Percentiles rank a stretch among this genome's conserved stretches.
Evolutionary conservation across 2,329 filamentous ascomycete genomes (phyloP).

Genomic region (Stagonosporopsis cucurbitacearum): DNA sequence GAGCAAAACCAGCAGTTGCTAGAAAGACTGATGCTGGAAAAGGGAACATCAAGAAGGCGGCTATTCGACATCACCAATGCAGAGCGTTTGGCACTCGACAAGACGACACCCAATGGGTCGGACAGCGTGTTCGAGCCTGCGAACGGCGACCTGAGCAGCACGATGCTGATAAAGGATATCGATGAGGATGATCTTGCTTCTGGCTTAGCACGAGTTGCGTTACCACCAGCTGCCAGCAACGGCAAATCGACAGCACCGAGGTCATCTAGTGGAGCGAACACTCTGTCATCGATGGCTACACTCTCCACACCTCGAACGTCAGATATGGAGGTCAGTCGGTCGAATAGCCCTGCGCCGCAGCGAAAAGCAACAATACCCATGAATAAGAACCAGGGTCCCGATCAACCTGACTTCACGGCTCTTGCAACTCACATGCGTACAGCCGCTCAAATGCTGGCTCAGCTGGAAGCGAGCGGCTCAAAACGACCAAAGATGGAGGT

Average conservation of each 20-base stretch:
- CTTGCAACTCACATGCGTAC: constrained; percentile 87
- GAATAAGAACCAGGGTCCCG: constrained; percentile 60
- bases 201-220: constrained; percentile 38
- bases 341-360: constrained; percentile 68
- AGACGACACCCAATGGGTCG: constrained; percentile 52
- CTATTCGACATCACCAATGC: constrained; percentile 66
- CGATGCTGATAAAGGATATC: constrained; percentile 68
- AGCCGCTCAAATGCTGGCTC: constrained; percentile 84
- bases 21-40: constrained; percentile 70
- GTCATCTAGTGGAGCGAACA: constrained; percentile 67
- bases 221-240: constrained; percentile 30
- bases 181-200: constrained; percentile 53
- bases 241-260: constrained; percentile 55
- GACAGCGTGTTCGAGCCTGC: constrained; percentile 87
- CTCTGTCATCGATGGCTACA: constrained; percentile 65
- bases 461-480: constrained; percentile 79
- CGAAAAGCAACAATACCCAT: constrained; percentile 67
- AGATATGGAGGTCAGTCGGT: constrained; percentile 70
- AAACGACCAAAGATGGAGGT: constrained; percentile 83
- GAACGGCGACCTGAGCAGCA: constrained; percentile 77
- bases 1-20: constrained; percentile 73
- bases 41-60: constrained; percentile 61
- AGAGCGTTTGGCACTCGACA: constrained; percentile 56
- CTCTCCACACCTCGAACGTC: constrained; percentile 72
- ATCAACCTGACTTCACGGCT: constrained; percentile 82